Base-by-base conservation (phyloP, 1,284 basidiomycete genomes). In the Cutaneotrichosporon dermatis region DNA sequence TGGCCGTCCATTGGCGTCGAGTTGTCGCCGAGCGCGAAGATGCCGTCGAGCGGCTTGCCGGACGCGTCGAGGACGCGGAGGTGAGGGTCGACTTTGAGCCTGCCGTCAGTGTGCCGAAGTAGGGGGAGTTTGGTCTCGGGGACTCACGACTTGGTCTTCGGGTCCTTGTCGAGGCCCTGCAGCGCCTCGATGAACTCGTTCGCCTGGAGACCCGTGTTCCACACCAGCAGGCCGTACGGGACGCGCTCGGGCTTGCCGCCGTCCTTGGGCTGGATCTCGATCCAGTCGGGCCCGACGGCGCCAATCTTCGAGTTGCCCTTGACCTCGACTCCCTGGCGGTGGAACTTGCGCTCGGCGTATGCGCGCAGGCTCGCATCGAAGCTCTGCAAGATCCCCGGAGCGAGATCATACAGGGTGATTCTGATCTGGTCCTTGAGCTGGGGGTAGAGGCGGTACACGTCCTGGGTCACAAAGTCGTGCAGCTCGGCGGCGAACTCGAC, bases 401-500 rank as follows among this genome's bases (percentile, higher is more conserved):
- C 90, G 49, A 86, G 89, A 77, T 90, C 93, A 79, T 87, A 93
- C 60, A 88, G 81, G 58, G 83, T 88, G 72, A 86, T 94, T 71
- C 82, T 84, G 9, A 85, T 81, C 61, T 88, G 70, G 61, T 81
- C 81, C 58, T 84, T 82, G 58, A 90, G 80, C 3, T 79, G 69
- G 4, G 88, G 87, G 69, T 86, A 89, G 66, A 86, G 81, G 12
- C 68, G 49, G 40, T 68, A 62, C 12, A 70, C 68, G 52, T 74
- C 72, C 34, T 62, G 37, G n/a, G 63, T 49, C 12, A 71, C 58
- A 41, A 74, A 69, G 72, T 95, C 91, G 69, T 90, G 86, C 59
- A 94, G 75, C 74, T 93, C 92, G 6, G 90, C 90, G 0, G 88
- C 84, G 67, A 92, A 91, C 74, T 92, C 90, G 57, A 91, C 86